phyloP scores from a whole-genome alignment of 2,329 filamentous ascomycete genomes.

The Phoma herbarum region DNA sequence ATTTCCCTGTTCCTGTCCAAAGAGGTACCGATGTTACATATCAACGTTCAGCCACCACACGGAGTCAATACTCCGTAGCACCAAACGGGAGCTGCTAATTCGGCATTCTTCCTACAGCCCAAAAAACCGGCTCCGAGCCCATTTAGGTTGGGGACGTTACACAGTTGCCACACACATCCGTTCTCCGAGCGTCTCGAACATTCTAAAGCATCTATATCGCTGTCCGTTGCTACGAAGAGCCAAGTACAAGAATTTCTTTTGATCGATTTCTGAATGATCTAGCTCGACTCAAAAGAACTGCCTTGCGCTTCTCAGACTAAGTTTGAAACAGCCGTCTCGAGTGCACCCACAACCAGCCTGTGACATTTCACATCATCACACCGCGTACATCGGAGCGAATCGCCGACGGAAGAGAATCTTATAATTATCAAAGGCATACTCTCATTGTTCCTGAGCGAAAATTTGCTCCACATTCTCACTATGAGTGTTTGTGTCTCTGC shows the following conservation, averaged over 20 bases:
- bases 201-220: background rate
- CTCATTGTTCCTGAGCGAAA: too few relatives aligned
- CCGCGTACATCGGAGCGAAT: too few relatives aligned
- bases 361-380: background rate
- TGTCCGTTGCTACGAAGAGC: background rate
- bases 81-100: background rate
- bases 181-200: background rate
- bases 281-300: too few relatives aligned
- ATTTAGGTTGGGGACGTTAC: background rate
- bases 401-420: too few relatives aligned
- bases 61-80: background rate
- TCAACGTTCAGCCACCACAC: background rate
- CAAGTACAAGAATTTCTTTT: background rate
- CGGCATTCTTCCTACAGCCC: background rate
- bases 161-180: background rate
- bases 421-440: too few relatives aligned
- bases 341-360: too few relatives aligned
- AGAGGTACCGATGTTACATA: background rate
- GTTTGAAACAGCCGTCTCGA: too few relatives aligned
- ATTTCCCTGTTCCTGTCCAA: background rate
- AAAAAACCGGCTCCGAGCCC: background rate
- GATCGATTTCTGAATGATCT: too few relatives aligned
- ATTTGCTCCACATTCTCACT: too few relatives aligned
- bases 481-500: too few relatives aligned
- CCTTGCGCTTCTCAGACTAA: background rate